phyloP scores from a whole-genome alignment of 805 yeast genomes.

The Starmerella davenportii region DNA sequence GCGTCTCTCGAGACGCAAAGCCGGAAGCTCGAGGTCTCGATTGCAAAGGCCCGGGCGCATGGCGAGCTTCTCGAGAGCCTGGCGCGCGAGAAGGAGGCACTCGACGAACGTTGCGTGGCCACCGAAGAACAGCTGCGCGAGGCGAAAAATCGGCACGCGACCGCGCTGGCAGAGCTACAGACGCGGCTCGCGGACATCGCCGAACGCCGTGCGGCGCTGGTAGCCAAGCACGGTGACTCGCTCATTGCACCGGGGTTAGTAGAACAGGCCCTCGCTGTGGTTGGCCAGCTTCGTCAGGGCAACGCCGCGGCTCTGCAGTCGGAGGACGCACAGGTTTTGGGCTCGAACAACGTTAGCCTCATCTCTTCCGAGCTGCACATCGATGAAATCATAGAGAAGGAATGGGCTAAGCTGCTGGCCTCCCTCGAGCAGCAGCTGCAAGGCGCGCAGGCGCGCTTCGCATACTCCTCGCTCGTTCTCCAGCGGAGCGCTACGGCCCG shows the following conservation, averaged over 20 bases:
- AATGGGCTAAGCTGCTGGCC: slow-evolving; percentile 24
- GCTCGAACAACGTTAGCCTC: background rate
- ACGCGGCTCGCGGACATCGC: background rate
- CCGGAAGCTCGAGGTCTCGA: background rate
- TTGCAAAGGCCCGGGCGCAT: background rate
- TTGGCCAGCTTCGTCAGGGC: background rate
- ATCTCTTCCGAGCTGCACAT: slow-evolving; percentile 9
- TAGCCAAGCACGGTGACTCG: background rate
- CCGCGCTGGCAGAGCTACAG: background rate
- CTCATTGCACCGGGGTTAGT: background rate
- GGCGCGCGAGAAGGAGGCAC: background rate
- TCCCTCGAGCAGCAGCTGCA: slow-evolving; percentile 23
- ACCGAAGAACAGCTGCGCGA: background rate
- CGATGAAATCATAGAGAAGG: slow-evolving; percentile 18
- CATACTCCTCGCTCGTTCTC: background rate
- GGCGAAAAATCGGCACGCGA: background rate
- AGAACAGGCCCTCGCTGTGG: background rate
- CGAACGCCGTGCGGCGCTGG: background rate
- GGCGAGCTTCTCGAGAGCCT: background rate
- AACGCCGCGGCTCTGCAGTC: background rate
- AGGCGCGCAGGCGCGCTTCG: background rate
- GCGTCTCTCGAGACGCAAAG: background rate
- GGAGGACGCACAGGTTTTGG: background rate
- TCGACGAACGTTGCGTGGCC: background rate
- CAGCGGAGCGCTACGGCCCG: background rate